These are phyloP conservation scores for Amanita molliuscula DNA, from an alignment of 768 basidiomycete genomes.

Conservation along the genomic window DNA sequence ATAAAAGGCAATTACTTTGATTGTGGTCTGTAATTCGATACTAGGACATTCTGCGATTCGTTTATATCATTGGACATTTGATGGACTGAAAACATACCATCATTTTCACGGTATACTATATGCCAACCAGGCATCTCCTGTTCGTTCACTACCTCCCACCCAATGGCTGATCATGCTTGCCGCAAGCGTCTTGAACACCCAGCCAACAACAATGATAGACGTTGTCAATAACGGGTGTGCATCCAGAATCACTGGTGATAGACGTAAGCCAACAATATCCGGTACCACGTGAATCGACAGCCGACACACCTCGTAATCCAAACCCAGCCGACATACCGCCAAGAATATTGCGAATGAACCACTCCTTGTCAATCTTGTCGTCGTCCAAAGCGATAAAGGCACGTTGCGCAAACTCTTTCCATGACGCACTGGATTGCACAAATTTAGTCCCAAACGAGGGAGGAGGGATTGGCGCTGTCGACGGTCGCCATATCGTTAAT, in stretches of 20 bases:
- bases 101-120: constrained; percentile 62
- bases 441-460: constrained; percentile 15
- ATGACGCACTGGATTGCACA: constrained; percentile 15
- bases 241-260: constrained; percentile 58
- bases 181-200: constrained; percentile 58
- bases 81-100: not conserved
- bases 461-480: constrained; percentile 15
- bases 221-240: constrained; percentile 67
- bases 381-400: constrained; percentile 56
- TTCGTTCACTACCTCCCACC: constrained; percentile 42
- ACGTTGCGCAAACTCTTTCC: constrained; percentile 24
- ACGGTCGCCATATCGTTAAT: constrained; percentile 70
- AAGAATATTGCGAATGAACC: constrained; percentile 74
- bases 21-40: constrained; percentile 16
- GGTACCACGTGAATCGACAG: not conserved
- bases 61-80: not conserved
- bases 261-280: not conserved
- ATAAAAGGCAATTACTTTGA: constrained; percentile 46
- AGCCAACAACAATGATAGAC: constrained; percentile 63
- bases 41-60: not conserved
- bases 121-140: constrained; percentile 65
- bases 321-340: constrained; percentile 86
- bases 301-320: constrained; percentile 57
- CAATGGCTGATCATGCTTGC: constrained; percentile 54
- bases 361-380: constrained; percentile 68